Base-by-base conservation (phyloP, 2,329 filamentous ascomycete genomes). In the Ceratocystis cacaofunesta region DNA sequence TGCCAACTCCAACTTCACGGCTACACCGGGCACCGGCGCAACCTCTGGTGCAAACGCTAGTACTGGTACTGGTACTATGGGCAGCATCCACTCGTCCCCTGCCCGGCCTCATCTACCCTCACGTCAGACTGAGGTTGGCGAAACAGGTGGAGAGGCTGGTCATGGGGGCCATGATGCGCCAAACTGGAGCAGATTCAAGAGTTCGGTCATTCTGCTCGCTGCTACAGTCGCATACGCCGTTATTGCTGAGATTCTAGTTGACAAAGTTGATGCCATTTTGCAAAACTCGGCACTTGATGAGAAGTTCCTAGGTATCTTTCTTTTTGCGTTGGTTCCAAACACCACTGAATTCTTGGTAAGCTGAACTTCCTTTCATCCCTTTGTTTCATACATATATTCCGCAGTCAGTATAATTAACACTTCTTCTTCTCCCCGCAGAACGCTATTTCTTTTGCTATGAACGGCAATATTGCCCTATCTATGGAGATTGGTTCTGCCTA, bases 401-500 rank as follows among this genome's bases (percentile, higher is more conserved):
- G 15, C 30, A 68, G 8, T 52, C 25, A 25, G 25, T n/a, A 69
- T 66, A 70, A 66, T 69, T 70, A 65, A 69, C 52, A 41, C 44
- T 15, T 48, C 30, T 22, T 10, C 19, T 12, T 17, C 12, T 52
- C 15, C 8, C 10, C 25, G 10, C 36, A 91, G 86, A 99, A 99
- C 75, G 94, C 92, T 73, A 99, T 99, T 67, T 96, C 92, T 0
- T 99, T 99, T 74, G 94, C 94, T 64, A 99, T 99, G 92, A 97
- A 99, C 72, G 94, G 94, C 68, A 99, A 99, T 75, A 97, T 99
- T 75, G 94, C 94, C 0, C 79, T 99, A 19, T 96, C 91, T 46
- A 99, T 99, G 94, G 94, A 99, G 73, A 99, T 99, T 70, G 94
- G 94, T 70, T 96, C 92, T 0, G 92, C 92, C 1, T 99, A 99